Base-by-base conservation (phyloP, 2,329 filamentous ascomycete genomes). In the Aureobasidium sp. region DNA sequence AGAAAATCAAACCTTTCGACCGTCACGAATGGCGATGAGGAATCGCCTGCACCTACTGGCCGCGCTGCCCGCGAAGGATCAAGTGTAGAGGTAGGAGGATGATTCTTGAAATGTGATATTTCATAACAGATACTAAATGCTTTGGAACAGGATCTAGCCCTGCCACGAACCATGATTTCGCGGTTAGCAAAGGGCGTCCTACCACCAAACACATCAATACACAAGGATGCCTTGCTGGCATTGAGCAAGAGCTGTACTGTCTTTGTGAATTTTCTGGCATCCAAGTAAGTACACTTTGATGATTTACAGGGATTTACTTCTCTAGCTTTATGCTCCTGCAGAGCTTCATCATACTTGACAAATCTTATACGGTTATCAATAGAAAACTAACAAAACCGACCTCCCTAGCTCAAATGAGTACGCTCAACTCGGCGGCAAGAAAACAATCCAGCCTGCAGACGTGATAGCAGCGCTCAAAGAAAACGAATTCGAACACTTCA, bases 211-310 rank as follows among this genome's bases (percentile, higher is more conserved):
- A 92, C 89, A 5, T 88, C 91, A 74, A 89, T 93, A 53, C 89
- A 93, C 72, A 89, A 86, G 69, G 91, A 91, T 76, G 90, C 90
- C 45, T 83, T 92, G 60, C 76, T 90, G 57, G 90, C 89, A 10
- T 82, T 94, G 77, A 88, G 84, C 66, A 92, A 92, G 76, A 89
- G 88, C 73, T 87, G 90, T 8, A 92, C 88, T 1, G 86, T 94
- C 0, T 94, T 94, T 70, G 87, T 94, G 67, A 93, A 85, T 75
- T 90, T 92, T 72, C 78, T 94, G 36, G 86, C 88, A 48, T 82
- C 84, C 64, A 83, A 86, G 89, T 93, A 81, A 60, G 87, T 80
- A 27, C 36, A 59, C 44, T 3, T 11, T 30, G 37, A 57, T 30
- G 14, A 13, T 32, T 32, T 13, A 3, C 1, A 21, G 21, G 21